Conservation (phyloP, 1,284 basidiomycete genomes). For the Boletus semigastroideus region DNA sequence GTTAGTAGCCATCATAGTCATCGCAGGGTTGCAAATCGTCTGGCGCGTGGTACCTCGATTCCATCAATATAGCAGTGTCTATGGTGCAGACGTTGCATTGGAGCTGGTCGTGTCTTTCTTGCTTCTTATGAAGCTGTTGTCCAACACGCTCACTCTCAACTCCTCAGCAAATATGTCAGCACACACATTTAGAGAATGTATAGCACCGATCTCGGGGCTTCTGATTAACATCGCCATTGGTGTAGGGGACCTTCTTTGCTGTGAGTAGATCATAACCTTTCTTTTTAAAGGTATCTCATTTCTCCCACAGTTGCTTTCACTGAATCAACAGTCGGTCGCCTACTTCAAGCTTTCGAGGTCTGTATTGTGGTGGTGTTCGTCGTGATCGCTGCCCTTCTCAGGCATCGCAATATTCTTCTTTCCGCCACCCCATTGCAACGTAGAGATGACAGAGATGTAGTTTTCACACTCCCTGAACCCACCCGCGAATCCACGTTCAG, state of each 20-base stretch:
- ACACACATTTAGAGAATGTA: slow-evolving; percentile 48
- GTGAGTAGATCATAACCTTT: slow-evolving; percentile 42
- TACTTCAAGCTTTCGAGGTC: slow-evolving; percentile 65
- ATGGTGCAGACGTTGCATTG: slow-evolving; percentile 55
- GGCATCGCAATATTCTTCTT: slow-evolving; percentile 7
- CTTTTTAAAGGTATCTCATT: slow-evolving; percentile 11
- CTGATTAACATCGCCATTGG: slow-evolving; percentile 52
- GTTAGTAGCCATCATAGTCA: slow-evolving; percentile 43
- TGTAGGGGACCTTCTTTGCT: slow-evolving; percentile 54
- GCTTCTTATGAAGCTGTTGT: slow-evolving; percentile 61
- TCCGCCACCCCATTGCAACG: background rate
- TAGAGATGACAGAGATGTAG: background rate
- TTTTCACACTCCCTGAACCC: slow-evolving; percentile 25
- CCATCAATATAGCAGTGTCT: slow-evolving; percentile 48
- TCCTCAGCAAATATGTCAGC: slow-evolving; percentile 23
- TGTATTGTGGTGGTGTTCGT: slow-evolving; percentile 61
- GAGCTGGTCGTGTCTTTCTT: slow-evolving; percentile 57
- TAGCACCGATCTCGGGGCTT: slow-evolving; percentile 52
- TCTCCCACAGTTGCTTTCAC: slow-evolving; percentile 57
- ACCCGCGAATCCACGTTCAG: slow-evolving; percentile 31
- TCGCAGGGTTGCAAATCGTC: slow-evolving; percentile 57
- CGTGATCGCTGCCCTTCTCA: slow-evolving; percentile 52
- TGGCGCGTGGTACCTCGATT: slow-evolving; percentile 56
- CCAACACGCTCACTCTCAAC: slow-evolving; percentile 51
- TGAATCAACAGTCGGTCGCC: slow-evolving; percentile 67